A percentile compares a stretch with the other conserved stretches of the same genome.
These are phyloP conservation scores for Cornus kousa DNA, from an alignment of 148 eudicot species.

Conservation along the genomic window DNA sequence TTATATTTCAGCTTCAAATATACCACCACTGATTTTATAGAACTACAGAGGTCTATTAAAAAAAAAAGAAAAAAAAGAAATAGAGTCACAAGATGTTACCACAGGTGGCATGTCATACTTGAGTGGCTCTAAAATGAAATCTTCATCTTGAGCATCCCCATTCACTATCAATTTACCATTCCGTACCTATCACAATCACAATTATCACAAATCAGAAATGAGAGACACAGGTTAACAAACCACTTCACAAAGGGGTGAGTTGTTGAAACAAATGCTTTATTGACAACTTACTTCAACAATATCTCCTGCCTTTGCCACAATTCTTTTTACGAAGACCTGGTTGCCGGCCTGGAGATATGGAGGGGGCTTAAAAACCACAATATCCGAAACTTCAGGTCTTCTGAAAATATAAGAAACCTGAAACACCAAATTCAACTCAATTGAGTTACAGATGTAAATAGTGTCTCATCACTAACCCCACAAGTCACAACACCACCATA, in stretches of 20 bases:
- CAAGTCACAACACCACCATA: neutral
- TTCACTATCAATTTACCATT: constrained; percentile 71
- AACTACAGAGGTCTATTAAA: too few relatives aligned
- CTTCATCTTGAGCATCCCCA: constrained; percentile 65
- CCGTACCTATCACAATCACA: too few relatives aligned
- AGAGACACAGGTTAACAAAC: neutral
- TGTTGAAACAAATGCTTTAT: neutral
- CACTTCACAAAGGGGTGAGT: neutral
- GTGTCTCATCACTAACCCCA: neutral
- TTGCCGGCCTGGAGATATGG: constrained; percentile 71
- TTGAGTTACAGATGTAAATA: neutral
- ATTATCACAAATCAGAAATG: neutral
- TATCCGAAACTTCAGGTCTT: constrained; percentile 77
- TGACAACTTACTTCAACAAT: constrained; percentile 64
- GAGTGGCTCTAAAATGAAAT: constrained; percentile 80
- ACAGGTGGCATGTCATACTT: constrained; percentile 73
- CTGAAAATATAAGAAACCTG: constrained; percentile 85
- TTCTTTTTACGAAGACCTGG: constrained; percentile 66
- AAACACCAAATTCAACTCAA: constrained; percentile 8
- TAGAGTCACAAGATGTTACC: too few relatives aligned
- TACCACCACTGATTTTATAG: too few relatives aligned
- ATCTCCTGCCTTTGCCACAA: constrained; percentile 88
- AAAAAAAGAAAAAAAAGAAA: too few relatives aligned
- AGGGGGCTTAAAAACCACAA: constrained; percentile 82
- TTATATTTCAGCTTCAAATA: too few relatives aligned